phyloP scores from a whole-genome alignment of 2,329 filamentous ascomycete genomes.

The Allantophomopsis cytisporea region DNA sequence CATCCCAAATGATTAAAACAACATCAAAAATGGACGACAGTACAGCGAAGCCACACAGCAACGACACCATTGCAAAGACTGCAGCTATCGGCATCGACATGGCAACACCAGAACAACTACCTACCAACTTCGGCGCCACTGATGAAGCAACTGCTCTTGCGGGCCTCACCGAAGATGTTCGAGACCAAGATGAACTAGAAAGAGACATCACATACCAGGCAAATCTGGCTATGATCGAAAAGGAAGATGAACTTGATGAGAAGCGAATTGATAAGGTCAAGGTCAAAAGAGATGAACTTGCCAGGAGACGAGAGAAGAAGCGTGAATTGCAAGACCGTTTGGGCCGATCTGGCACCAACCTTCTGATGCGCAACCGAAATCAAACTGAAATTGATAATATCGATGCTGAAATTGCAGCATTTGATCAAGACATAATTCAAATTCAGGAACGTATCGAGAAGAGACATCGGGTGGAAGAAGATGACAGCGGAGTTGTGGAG shows the following conservation, averaged over 20 bases:
- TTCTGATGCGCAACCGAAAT: constrained; percentile 29
- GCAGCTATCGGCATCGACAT: constrained; percentile 9
- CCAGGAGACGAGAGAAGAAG: constrained; percentile 46
- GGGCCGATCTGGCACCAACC: constrained; percentile 33
- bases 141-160: constrained; percentile 28
- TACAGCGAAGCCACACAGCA: constrained; percentile 6
- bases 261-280: constrained; percentile 47
- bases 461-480: constrained; percentile 42
- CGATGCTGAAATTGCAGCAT: constrained; percentile 19
- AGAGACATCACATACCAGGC: constrained; percentile 63
- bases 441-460: constrained; percentile 73
- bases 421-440: constrained; percentile 62
- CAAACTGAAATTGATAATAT: constrained; percentile 20
- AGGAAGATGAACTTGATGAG: constrained; percentile 48
- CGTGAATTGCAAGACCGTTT: constrained; percentile 27
- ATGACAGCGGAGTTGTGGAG: constrained; percentile 25
- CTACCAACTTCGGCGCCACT: constrained; percentile 2
- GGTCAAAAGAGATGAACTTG: constrained; percentile 40
- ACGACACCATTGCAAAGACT: constrained; percentile 12
- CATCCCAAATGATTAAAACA: too few species aligned
- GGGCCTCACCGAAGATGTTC: constrained; percentile 53
- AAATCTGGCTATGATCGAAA: constrained; percentile 42
- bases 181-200: constrained; percentile 83
- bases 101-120: constrained; percentile 4
- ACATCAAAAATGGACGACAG: background rate